Percentiles rank a stretch among this genome's conserved stretches.
Conservation (phyloP, 2,329 filamentous ascomycete genomes). For the Pyrenophora teres region DNA sequence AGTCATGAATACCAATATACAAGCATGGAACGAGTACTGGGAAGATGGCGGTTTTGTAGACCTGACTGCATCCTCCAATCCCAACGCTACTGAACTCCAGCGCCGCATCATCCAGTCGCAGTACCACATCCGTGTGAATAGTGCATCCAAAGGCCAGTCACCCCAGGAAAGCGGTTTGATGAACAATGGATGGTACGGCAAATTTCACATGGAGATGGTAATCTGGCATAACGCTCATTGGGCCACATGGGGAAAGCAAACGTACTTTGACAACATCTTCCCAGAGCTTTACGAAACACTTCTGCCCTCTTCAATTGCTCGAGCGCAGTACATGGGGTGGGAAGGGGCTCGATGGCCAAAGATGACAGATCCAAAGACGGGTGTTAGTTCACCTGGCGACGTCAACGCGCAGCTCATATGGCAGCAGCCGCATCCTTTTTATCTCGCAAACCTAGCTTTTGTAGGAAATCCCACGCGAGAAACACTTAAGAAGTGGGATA, state of each 20-base stretch:
- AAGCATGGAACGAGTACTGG: slow-evolving; percentile 58
- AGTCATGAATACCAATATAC: slow-evolving; percentile 38
- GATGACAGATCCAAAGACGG: slow-evolving; percentile 59
- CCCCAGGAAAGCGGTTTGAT: slow-evolving; percentile 56
- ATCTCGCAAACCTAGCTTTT: slow-evolving; percentile 62
- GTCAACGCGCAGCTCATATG: slow-evolving; percentile 65
- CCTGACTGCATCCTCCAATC: slow-evolving; percentile 47
- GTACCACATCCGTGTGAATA: slow-evolving; percentile 58
- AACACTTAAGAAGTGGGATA: slow-evolving; percentile 59
- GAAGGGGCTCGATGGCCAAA: slow-evolving; percentile 55
- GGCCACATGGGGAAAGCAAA: slow-evolving; percentile 53
- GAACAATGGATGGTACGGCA: slow-evolving; percentile 61
- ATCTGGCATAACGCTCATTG: slow-evolving; percentile 59
- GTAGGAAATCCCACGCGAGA: slow-evolving; percentile 49
- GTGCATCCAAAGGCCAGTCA: slow-evolving; percentile 53
- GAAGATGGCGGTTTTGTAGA: slow-evolving; percentile 57
- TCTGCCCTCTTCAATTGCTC: slow-evolving; percentile 41
- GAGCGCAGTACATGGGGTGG: slow-evolving; percentile 46
- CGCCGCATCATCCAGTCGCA: slow-evolving; percentile 57
- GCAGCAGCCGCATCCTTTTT: slow-evolving; percentile 64
- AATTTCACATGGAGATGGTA: slow-evolving; percentile 23
- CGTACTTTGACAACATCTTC: slow-evolving; percentile 52
- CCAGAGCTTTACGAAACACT: slow-evolving; percentile 55
- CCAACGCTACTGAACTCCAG: slow-evolving; percentile 56
- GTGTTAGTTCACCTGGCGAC: slow-evolving; percentile 60